Conservation (phyloP, 331 rosid species). For the Cucumis variabilis region DNA sequence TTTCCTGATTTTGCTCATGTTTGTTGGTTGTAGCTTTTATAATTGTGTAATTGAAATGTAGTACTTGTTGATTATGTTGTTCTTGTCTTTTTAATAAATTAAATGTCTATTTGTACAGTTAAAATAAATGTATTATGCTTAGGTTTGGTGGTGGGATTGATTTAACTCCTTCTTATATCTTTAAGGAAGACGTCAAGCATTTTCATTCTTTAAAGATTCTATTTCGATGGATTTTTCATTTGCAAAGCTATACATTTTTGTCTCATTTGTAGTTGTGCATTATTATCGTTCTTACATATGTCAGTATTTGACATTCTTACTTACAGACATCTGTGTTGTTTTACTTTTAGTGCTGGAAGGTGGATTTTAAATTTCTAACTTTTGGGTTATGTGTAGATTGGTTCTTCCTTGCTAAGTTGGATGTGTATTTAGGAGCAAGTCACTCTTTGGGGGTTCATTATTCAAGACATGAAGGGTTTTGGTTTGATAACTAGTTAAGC, state of each 20-base stretch:
- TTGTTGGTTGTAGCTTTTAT: slow-evolving; percentile 5
- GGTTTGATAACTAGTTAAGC: no score
- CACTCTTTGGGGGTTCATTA: no score
- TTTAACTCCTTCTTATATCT: slow-evolving; percentile 93
- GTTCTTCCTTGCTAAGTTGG: background rate
- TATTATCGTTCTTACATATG: background rate
- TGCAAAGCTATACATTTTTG: background rate
- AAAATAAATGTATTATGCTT: background rate
- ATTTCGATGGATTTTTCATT: background rate
- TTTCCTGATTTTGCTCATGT: background rate
- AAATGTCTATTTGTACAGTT: background rate
- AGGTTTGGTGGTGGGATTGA: slow-evolving; percentile 97
- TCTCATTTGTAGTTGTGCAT: background rate
- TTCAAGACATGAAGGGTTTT: no score
- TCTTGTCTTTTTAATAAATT: background rate
- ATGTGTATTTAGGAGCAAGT: no score
- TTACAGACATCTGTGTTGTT: background rate
- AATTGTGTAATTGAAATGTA: background rate
- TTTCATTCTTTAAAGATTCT: slow-evolving; percentile 73
- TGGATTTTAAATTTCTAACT: no score
- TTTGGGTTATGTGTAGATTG: background rate
- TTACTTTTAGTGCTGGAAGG: background rate
- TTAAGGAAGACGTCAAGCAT: slow-evolving; percentile 94
- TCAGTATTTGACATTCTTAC: background rate
- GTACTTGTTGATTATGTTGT: background rate